These are phyloP conservation scores for Hypoxylon sp. DNA, from an alignment of 2,329 filamentous ascomycete genomes.

Conservation along the genomic window DNA sequence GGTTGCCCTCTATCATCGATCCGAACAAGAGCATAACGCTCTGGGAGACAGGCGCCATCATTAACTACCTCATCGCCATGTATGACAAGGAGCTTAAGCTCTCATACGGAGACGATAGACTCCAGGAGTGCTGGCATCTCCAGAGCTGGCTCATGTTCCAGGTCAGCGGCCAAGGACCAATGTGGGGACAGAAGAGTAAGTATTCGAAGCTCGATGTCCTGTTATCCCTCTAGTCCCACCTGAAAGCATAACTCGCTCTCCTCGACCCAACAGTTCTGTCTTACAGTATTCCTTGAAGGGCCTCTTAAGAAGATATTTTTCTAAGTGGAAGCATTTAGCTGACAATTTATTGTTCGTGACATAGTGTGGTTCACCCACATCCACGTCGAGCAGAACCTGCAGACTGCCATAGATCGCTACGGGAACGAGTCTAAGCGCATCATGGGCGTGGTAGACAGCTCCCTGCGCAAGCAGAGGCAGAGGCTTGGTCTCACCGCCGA, in stretches of 20 bases:
- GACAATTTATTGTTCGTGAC: not conserved
- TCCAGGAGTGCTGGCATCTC: conserved; percentile 53
- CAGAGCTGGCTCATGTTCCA: conserved; percentile 61
- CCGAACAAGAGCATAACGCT: conserved; percentile 60
- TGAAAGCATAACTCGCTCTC: not conserved
- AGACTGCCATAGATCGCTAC: conserved; percentile 47
- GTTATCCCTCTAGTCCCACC: not conserved
- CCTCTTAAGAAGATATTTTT: not conserved
- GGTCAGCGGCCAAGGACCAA: conserved; percentile 58
- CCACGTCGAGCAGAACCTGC: conserved; percentile 51
- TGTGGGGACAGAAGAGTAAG: conserved; percentile 54
- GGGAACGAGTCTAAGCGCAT: conserved; percentile 44
- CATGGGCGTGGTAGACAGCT: conserved; percentile 32
- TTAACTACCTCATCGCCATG: conserved; percentile 60
- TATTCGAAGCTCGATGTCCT: not conserved
- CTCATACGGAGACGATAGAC: conserved; percentile 53
- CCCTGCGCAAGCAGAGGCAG: conserved; percentile 26
- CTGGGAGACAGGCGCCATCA: conserved; percentile 64
- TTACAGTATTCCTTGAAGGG: rapidly evolving
- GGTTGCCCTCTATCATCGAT: conserved; percentile 53
- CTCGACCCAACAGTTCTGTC: not conserved
- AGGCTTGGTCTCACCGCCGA: conserved; percentile 11
- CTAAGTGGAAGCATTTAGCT: not conserved
- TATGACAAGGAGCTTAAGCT: conserved; percentile 60
- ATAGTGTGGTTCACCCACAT: conserved; percentile 52